These are phyloP conservation scores for Noccaea bulbosa DNA, from an alignment of 345 rosid species.

Conservation along the genomic window DNA sequence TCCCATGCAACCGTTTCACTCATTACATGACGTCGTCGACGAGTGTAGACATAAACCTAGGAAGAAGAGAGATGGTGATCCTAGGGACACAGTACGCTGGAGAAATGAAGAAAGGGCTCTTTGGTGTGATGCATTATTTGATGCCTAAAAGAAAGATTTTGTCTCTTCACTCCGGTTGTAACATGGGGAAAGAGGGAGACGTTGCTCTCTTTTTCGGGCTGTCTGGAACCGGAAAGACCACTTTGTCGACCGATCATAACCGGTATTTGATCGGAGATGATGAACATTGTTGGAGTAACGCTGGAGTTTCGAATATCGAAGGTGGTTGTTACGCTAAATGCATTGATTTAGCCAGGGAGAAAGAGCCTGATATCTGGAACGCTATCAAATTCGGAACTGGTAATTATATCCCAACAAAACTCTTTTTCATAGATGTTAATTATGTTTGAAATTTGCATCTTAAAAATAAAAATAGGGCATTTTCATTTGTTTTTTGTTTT, in stretches of 20 bases:
- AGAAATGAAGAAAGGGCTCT: constrained; percentile 99
- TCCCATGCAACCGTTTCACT: constrained; percentile 97
- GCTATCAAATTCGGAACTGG: constrained; percentile 97
- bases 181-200: constrained; percentile 97
- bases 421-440: no score
- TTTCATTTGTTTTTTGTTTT: no score
- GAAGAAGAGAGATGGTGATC: constrained; percentile 98
- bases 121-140: constrained; percentile 96
- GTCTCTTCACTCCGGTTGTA: constrained; percentile 96
- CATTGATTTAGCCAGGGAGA: constrained; percentile 86
- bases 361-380: constrained; percentile 95
- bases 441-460: no score
- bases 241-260: constrained; percentile 93
- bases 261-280: constrained; percentile 91
- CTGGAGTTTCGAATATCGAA: constrained; percentile 94
- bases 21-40: constrained; percentile 99
- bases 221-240: constrained; percentile 98
- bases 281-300: constrained; percentile 92
- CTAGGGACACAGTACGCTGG: constrained; percentile 99
- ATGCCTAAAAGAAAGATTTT: constrained; percentile 97
- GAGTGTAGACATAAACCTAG: constrained; percentile 91
- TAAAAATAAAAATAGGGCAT: not conserved
- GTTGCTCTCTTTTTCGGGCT: constrained; percentile 99
- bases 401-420: constrained; percentile 20
- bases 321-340: constrained; percentile 99